phyloP scores from a whole-genome alignment of 139 green algal genomes.

The Coccomyxa sp. region DNA sequence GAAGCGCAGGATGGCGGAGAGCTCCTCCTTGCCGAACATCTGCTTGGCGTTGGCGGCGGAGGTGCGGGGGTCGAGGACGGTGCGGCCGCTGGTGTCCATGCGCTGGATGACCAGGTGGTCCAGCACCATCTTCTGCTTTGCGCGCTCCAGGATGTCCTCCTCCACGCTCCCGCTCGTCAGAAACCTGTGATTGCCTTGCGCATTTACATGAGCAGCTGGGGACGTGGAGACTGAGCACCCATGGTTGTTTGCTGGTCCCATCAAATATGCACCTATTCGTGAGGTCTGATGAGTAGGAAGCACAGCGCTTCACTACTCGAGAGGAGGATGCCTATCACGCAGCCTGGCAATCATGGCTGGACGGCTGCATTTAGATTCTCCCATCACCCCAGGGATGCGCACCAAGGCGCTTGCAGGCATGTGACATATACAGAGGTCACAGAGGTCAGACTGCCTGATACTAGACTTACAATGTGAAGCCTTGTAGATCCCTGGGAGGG shows the following conservation, averaged over 20 bases:
- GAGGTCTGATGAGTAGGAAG: neutral
- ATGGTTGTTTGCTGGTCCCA: no score
- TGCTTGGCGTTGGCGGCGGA: slow-evolving; percentile 18
- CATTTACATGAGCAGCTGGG: neutral
- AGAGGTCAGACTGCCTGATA: no score
- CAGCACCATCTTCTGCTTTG: slow-evolving; percentile 96
- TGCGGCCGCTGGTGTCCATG: slow-evolving; percentile 87
- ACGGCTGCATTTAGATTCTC: no score
- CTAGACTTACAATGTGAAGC: no score
- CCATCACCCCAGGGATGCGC: no score
- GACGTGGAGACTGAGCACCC: neutral
- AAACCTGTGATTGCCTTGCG: slow-evolving; percentile 63
- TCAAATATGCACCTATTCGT: no score
- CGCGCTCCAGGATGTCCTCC: slow-evolving; percentile 91
- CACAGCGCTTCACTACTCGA: neutral
- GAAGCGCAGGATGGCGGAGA: slow-evolving; percentile 93
- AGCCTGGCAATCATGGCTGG: neutral
- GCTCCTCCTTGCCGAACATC: slow-evolving; percentile 93
- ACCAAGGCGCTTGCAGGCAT: no score
- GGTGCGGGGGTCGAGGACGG: slow-evolving; percentile 53
- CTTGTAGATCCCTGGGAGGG: neutral
- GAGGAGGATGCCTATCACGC: neutral
- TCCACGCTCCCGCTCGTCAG: slow-evolving; percentile 85
- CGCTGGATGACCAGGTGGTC: slow-evolving; percentile 94
- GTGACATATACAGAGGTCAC: no score